Evolutionary conservation across 1,284 basidiomycete genomes (phyloP).

Genomic region (Ustilago curta): DNA sequence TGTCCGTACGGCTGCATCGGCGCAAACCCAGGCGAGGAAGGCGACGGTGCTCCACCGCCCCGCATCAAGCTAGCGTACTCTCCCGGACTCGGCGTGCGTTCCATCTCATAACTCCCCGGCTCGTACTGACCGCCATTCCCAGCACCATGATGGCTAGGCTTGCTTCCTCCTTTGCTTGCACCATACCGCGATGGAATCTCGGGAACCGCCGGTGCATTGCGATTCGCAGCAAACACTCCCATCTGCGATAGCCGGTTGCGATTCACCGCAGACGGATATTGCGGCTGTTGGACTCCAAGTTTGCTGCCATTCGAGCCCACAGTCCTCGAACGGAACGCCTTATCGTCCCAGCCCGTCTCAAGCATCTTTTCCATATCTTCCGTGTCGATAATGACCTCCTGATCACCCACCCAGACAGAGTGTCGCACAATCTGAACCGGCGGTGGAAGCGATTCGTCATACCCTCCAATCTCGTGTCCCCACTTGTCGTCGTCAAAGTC

Average conservation of each 20-base stretch:
- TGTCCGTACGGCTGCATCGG: slow-evolving; percentile 39
- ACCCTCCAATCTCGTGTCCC: slow-evolving; percentile 74
- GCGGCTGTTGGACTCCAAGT: slow-evolving; percentile 25
- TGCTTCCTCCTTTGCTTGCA: neutral
- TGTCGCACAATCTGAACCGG: slow-evolving; percentile 61
- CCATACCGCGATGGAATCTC: slow-evolving; percentile 48
- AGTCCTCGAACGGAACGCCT: slow-evolving; percentile 31
- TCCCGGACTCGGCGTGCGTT: slow-evolving; percentile 46
- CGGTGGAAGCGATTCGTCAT: slow-evolving; percentile 61
- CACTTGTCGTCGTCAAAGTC: slow-evolving; percentile 86
- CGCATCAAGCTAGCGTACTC: slow-evolving; percentile 55
- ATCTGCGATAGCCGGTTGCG: slow-evolving; percentile 38
- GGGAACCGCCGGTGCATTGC: slow-evolving; percentile 43
- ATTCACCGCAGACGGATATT: slow-evolving; percentile 42
- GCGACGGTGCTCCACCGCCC: slow-evolving; percentile 34
- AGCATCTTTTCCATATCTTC: slow-evolving; percentile 64
- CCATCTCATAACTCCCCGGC: slow-evolving; percentile 49
- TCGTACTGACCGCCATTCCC: slow-evolving; percentile 17
- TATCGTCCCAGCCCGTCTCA: slow-evolving; percentile 61
- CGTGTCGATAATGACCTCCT: slow-evolving; percentile 56
- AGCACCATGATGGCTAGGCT: neutral
- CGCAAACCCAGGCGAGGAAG: slow-evolving; percentile 35
- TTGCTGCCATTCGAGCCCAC: slow-evolving; percentile 7
- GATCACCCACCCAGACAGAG: slow-evolving; percentile 57
- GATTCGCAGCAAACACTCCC: slow-evolving; percentile 36